These are phyloP conservation scores for Alternaria ethzedia DNA, from an alignment of 2,329 filamentous ascomycete genomes.

Conservation along the genomic window DNA sequence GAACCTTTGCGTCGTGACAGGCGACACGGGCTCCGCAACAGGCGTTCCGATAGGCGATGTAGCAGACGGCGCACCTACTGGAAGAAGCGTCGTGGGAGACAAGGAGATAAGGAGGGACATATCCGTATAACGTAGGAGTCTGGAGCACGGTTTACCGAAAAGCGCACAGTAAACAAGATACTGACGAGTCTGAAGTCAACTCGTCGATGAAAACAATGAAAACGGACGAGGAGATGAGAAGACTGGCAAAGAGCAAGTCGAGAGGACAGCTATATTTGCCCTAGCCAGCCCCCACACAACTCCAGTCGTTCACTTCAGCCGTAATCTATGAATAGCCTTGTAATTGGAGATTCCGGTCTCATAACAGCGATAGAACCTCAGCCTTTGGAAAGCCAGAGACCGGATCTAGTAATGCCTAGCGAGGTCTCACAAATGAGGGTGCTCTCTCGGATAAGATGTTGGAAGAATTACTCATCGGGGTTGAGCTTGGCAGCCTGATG, in stretches of 20 bases:
- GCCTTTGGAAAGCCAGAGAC: not conserved
- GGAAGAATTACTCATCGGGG: not conserved
- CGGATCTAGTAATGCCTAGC: not conserved
- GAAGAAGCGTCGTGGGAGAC: not conserved
- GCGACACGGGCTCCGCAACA: too few relatives aligned
- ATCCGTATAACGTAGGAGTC: not conserved
- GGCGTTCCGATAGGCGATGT: too few relatives aligned
- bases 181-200: not conserved
- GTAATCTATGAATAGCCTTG: too few relatives aligned
- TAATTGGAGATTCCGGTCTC: not conserved
- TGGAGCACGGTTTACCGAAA: not conserved
- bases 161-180: not conserved
- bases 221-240: not conserved
- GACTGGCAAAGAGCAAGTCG: not conserved
- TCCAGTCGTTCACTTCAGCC: not conserved
- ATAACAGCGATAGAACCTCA: not conserved
- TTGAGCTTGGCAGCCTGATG: not conserved
- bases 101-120: not conserved
- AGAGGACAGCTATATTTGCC: not conserved
- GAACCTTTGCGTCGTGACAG: not conserved
- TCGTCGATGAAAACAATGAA: not conserved
- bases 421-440: not conserved
- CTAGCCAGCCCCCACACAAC: not conserved
- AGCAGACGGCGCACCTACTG: not conserved
- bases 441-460: not conserved